Base-by-base conservation (phyloP, 208 protist genomes). In the Naegleria lovaniensis region DNA sequence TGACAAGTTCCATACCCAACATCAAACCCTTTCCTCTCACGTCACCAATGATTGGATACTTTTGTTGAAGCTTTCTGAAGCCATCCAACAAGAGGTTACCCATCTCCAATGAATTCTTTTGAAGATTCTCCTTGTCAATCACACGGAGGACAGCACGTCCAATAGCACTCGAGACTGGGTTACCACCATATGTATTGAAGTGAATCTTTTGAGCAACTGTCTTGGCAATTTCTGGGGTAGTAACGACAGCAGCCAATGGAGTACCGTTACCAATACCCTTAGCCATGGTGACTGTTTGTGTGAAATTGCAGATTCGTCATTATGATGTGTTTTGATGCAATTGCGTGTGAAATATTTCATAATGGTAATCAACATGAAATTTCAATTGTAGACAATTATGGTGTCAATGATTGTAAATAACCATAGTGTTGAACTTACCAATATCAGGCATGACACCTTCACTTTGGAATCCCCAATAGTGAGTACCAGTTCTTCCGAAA, bases 201-300 rank as follows among this genome's bases (percentile, higher is more conserved):
- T 89, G 90, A 36, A 75, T 67, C 5, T 84, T 91, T 83, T 76
- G 67, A 84, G 48, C 48, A 51, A 95, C 94, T 39, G 92, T 52
- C 19, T 91, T 85, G 19, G 95, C 95, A 43, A 97, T 95, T 59
- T 92, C 94, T 29, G 43, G 85, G 25, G 91, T 95, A 5, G 93
- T 95, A 11, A 95, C 92, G 15, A 97, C 95, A 13, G 94, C 94
- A 25, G 93, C 95, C 40, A 97, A 89, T 0, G 95, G 95, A 67
- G 93, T 87, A 59, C 95, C 95, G 91, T 97, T 97, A 40, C 95
- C 95, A 22, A 96, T 90, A 52, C 85, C 92, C 43, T 95, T 95
- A n/a, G 93, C 94, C 40, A 95, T 55, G 29, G 93, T 94, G 4
- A 95, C 91, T n/a, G n/a, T n/a, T n/a, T 89, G 94, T 95, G 91